These are phyloP conservation scores for Aphanomyces invadans DNA, from an alignment of 352 stramenopile species.

Conservation along the genomic window DNA sequence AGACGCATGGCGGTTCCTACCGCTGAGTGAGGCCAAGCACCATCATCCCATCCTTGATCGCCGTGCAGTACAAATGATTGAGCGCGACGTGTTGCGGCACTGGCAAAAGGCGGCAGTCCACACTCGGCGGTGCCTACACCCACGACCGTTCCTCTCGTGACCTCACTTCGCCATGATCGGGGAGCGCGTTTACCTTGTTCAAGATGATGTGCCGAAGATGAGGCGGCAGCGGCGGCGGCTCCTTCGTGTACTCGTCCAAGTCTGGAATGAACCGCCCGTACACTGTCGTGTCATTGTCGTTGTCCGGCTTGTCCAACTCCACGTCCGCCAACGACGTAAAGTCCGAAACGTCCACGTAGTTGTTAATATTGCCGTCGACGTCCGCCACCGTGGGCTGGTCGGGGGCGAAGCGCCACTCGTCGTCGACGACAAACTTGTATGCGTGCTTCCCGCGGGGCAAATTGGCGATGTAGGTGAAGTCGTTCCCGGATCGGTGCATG, in stretches of 20 bases:
- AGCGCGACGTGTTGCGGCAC: slow-evolving; percentile 98
- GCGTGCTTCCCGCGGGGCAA: slow-evolving; percentile 96
- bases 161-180: slow-evolving; percentile 1
- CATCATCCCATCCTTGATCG: slow-evolving; percentile 99
- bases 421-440: slow-evolving; percentile 99
- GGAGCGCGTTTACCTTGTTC: slow-evolving; percentile 87
- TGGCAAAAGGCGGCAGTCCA: slow-evolving; percentile 92
- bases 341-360: slow-evolving; percentile 99
- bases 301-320: slow-evolving; percentile 39
- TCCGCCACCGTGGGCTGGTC: slow-evolving; percentile 96
- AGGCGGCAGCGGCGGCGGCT: slow-evolving; percentile 95
- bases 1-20: slow-evolving; percentile 29
- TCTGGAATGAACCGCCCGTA: slow-evolving; percentile 96
- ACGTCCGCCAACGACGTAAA: slow-evolving; percentile 88
- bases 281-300: slow-evolving; percentile 73
- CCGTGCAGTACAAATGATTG: slow-evolving; percentile 99
- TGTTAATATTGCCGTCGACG: slow-evolving; percentile 99
- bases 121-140: slow-evolving; percentile 78
- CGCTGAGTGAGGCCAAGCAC: slow-evolving; percentile 98
- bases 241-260: slow-evolving; percentile 99
- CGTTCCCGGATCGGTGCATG: slow-evolving; percentile 98
- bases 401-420: slow-evolving; percentile 96
- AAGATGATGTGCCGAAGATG: slow-evolving; percentile 99
- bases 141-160: background rate
- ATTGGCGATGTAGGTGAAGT: slow-evolving; percentile 99